phyloP scores from a whole-genome alignment of 176 grass and related monocot species.

The Triticum monococcum region DNA sequence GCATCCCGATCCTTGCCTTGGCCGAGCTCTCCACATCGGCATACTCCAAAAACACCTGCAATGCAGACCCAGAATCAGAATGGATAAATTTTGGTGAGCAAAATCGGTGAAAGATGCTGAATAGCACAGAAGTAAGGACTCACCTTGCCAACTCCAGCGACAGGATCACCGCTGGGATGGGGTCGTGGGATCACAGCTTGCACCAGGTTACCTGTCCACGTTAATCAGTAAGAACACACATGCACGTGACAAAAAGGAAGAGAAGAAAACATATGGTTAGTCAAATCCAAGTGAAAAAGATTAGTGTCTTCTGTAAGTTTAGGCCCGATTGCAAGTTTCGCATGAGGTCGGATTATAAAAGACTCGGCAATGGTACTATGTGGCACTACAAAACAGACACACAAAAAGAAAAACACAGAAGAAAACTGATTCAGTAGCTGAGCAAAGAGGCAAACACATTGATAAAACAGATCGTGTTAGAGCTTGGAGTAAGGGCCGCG shows the following conservation, averaged over 20 bases:
- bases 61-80: background rate
- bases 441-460: conserved; percentile 10
- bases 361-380: conserved; percentile 57
- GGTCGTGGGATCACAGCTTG: conserved; percentile 83
- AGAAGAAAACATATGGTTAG: conserved; percentile 13
- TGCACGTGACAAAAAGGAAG: background rate
- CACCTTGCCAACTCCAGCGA: conserved; percentile 86
- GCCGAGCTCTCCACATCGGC: conserved; percentile 66
- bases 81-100: background rate
- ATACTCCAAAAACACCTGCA: conserved; percentile 93
- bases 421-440: conserved; percentile 57
- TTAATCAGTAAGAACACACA: conserved; percentile 31
- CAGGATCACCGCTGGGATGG: conserved; percentile 55
- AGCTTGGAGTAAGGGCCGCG: background rate
- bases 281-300: conserved; percentile 28
- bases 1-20: conserved; percentile 63
- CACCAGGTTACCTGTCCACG: conserved; percentile 78
- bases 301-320: conserved; percentile 49
- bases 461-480: background rate
- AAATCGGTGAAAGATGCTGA: background rate
- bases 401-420: conserved; percentile 51
- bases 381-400: conserved; percentile 47
- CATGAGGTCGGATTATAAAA: conserved; percentile 67
- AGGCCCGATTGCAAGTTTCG: conserved; percentile 57
- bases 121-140: background rate